These are phyloP conservation scores for Dactylellina sp. DNA, from an alignment of 2,329 filamentous ascomycete genomes.

Conservation along the genomic window DNA sequence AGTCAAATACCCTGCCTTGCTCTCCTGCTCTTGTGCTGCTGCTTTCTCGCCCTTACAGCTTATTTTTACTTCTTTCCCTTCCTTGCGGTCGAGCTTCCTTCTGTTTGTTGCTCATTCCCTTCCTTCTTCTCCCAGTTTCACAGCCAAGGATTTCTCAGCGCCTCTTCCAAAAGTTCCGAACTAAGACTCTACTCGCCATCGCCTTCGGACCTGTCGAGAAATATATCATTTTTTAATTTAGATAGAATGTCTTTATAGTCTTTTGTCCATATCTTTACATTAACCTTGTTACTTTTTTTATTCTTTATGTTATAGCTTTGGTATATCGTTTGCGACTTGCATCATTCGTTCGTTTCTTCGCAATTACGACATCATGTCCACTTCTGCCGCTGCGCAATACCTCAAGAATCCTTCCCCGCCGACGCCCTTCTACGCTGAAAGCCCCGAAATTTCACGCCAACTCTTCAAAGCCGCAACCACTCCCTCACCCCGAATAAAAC, in stretches of 20 bases:
- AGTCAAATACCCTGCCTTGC: constrained; percentile 17
- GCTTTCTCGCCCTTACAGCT: constrained; percentile 25
- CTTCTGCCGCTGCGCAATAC: constrained; percentile 23
- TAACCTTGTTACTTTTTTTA: not conserved
- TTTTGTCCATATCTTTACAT: not conserved
- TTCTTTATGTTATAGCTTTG: constrained; percentile 15
- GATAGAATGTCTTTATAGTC: constrained; percentile 27
- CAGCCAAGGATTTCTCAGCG: constrained; percentile 28
- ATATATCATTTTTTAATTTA: constrained; percentile 11
- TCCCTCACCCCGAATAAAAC: constrained; percentile 48
- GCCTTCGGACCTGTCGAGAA: too few species aligned
- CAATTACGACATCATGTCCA: constrained; percentile 44
- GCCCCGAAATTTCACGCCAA: constrained; percentile 44
- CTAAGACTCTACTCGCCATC: constrained; percentile 3
- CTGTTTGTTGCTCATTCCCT: constrained; percentile 31
- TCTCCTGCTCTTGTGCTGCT: constrained; percentile 1
- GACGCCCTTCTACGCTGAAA: constrained; percentile 50
- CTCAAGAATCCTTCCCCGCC: constrained; percentile 37
- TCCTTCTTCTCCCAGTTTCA: constrained; percentile 20
- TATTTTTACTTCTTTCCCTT: constrained; percentile 41
- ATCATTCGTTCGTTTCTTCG: constrained; percentile 23
- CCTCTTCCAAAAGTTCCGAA: constrained; percentile 9
- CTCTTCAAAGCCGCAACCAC: constrained; percentile 50
- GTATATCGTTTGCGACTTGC: constrained; percentile 11
- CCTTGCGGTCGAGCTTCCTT: constrained; percentile 34